Evolutionary conservation across 1,284 basidiomycete species (phyloP), one percentile per base, ranked within the genome.

Genomic region (Boletus sp.): DNA sequence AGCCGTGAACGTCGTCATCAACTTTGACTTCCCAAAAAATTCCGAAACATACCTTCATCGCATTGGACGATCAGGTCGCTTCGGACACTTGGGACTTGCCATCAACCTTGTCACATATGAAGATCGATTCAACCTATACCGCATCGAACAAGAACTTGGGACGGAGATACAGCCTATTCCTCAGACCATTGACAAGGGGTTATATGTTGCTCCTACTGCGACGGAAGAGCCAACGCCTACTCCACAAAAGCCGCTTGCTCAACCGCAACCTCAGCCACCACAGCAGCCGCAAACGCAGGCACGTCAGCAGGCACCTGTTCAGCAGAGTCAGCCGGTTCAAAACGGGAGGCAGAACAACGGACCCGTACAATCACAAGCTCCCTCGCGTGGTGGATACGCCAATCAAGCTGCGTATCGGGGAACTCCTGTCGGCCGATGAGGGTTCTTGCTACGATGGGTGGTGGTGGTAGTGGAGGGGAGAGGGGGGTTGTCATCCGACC

Each of bases 11-110:
- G 97, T 98, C 71, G 97, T 99, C 72, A 98, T 99, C 85, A 98
- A 98, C 82, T 99, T 99, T 76, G 96, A 98, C 77, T 98, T 99
- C 79, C 97, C 97, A 64, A 97, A 98, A 84, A 98, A 97, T 73
- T 93, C 94, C 60, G 97, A 99, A 79, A 98, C 96, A 4, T 99
- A 99, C 78, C 87, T 99, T 35, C 97, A 99, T 78, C 90, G 95
- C 65, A 97, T 98, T 73, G 97, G 97, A 77, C 94, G 97, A 66
- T 96, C 94, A 13, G 97, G 97, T 61, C 92, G 97, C 58, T 98
- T 97, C 75, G 97, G 97, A 60, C 97, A 99, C 77, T 81, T 98
- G 64, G 97, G 97, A 77, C 83, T 99, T 54, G 97, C 97, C 47
- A 98, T 99, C 79, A 98, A 97, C 74, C 85, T 98, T 53, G 90